Evolutionary conservation across 202 grass and related monocot species (phyloP), one percentile per base, ranked within the genome.

Genomic region (Hordeum pubiflorum): DNA sequence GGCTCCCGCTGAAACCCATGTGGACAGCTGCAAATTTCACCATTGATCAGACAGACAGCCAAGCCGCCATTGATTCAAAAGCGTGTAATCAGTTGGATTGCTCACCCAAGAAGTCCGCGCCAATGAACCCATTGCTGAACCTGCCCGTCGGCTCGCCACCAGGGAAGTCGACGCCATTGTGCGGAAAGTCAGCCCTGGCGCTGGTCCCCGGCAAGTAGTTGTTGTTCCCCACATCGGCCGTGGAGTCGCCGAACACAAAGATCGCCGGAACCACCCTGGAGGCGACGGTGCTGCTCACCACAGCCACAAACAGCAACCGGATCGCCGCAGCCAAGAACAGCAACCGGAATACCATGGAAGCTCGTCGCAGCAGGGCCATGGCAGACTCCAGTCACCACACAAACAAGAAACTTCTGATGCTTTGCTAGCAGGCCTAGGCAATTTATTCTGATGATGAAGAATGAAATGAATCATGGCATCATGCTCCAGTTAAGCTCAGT

Each of bases 231-330:
- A 92, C 91, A 75, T 97, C 94, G 0, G 78, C 87, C 2, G 83
- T 90, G 4, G 91, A 94, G 87, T 97, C 91, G 2, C 94, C 91
- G 4, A 97, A 97, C 38, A 97, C 89, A n/a, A 87, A 97, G 12
- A 97, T 83, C 11, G 87, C 94, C 33, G 85, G 87, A 23, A 90
- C 82, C 39, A 83, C 38, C 34, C 2, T 40, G 3, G 58, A 26
- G 38, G 38, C 27, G 0, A 58, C 20, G 0, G 54, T 56, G 3
- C 52, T 4, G 15, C 43, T 8, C 2, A 14, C 36, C 10, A 1
- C 4, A 1, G 23, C 31, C 46, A 17, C 12, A 1, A 90, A 80
- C 78, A 70, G 46, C 46, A 50, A 50, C 46, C 46, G 5, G 46
- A 50, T 80, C 39, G 69, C 10, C 1, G 69, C 76, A 41, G 69